Base-by-base conservation (phyloP, 306 rosid species). In the Pachyrhizus erosus region DNA sequence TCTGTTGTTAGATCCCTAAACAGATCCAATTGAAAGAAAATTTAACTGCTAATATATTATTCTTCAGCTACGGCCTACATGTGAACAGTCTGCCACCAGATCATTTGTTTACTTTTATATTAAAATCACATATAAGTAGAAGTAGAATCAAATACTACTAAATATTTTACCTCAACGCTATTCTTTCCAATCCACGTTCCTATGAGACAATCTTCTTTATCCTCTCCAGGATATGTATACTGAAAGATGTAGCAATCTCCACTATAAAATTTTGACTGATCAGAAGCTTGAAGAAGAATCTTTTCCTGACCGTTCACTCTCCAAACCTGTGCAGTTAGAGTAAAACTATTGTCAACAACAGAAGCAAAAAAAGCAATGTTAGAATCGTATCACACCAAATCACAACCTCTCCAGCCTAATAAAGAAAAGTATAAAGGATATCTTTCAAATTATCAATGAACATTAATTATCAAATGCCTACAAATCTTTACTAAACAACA, bases 201-300 rank as follows among this genome's bases (percentile, higher is more conserved):
- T 27, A 94, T 83, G 58, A 94, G 91, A 77, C 84, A 84, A 70
- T 94, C 98, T 78, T 94, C 98, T 76, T 88, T 94, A 60, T 94
- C 97, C 64, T 94, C 98, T 58, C 97, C 97, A 11, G 97, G 88
- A 79, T 89, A 94, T 14, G 95, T 52, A 78, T 94, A 94, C 78
- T 90, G 97, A 83, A 94, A 94, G 82, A 94, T 92, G 83, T 81
- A 94, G 91, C 97, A 94, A 83, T 94, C 94, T 61, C 98, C 98
- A 20, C 94, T 80, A 75, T 92, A 94, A 80, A 94, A 85, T 80
- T 92, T 94, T 70, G 98, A 89, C 85, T 92, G 98, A 85, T 94
- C 91, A 49, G 96, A 86, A 82, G 91, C 88, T 72, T 86, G 86
- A 88, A 92, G 91, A 73, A 86, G 91, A 77, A 88, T 70, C 87